Conservation (phyloP, 106 monocot species). For the Allium sativum region DNA sequence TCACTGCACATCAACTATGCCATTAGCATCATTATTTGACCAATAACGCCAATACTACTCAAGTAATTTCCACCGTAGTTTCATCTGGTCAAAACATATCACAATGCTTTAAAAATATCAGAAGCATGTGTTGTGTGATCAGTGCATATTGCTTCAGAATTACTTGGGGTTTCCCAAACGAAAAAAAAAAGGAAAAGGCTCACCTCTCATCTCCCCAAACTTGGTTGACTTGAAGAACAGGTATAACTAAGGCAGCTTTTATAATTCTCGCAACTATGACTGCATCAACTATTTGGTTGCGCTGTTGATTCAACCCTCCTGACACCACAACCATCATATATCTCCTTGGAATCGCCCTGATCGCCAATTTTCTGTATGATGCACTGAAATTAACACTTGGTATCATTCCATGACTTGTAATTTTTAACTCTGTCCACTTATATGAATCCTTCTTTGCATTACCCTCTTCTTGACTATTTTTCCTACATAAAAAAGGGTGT, state of each 20-base stretch:
- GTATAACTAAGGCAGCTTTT: conserved; percentile 28
- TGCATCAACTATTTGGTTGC: conserved; percentile 52
- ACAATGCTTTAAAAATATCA: background rate
- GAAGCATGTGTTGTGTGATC: too few species aligned
- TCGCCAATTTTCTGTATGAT: conserved; percentile 7
- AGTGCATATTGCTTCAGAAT: too few species aligned
- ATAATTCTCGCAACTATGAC: conserved; percentile 43
- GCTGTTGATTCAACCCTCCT: conserved; percentile 46
- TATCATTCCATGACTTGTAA: background rate
- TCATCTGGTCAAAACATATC: background rate
- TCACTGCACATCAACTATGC: conserved; percentile 19
- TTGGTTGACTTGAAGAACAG: conserved; percentile 49
- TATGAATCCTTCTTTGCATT: conserved; percentile 10
- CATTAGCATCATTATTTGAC: background rate
- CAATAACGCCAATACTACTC: background rate
- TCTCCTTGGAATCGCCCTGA: conserved; percentile 6
- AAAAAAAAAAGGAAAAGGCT: background rate
- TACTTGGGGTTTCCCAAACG: background rate
- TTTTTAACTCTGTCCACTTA: conserved; percentile 5
- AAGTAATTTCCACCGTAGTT: too few species aligned
- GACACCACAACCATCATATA: conserved; percentile 51
- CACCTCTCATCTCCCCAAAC: conserved; percentile 61
- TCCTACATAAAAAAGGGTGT: background rate
- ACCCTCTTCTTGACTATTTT: background rate
- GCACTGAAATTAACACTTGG: conserved; percentile 33